Evolutionary conservation across 2,329 filamentous ascomycete species (phyloP).

Genomic region (Cercospora sesami): DNA sequence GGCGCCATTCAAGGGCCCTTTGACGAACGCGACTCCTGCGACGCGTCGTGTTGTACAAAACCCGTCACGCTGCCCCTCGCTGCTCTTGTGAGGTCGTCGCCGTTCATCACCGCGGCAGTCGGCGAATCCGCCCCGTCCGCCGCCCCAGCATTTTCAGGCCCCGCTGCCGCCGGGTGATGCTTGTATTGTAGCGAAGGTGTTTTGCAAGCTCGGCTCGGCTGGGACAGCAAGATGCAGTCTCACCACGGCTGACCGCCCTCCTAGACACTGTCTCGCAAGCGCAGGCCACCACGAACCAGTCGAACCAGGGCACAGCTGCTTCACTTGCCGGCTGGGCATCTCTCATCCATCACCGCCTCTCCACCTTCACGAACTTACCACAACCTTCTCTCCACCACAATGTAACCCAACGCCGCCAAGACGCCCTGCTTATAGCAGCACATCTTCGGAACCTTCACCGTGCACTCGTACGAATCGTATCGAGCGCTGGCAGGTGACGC

Average conservation of each 20-base stretch:
- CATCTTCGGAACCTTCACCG: background rate
- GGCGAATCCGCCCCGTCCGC: background rate
- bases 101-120: background rate
- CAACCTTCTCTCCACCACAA: background rate
- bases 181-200: background rate
- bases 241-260: background rate
- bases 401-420: background rate
- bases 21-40: slow-evolving; percentile 9
- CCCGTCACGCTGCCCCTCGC: background rate
- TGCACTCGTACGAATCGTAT: background rate
- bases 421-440: background rate
- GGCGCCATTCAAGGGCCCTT: slow-evolving; percentile 2
- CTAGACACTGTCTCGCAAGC: background rate
- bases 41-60: background rate
- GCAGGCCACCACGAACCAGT: background rate
- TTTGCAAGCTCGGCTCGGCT: background rate
- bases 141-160: background rate
- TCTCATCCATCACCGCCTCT: background rate
- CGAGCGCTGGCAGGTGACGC: background rate
- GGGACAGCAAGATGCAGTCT: background rate
- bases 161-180: background rate
- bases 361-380: background rate
- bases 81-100: background rate
- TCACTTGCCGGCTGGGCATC: background rate
- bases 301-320: background rate